A percentile compares a stretch with the other conserved stretches of the same genome.
These are phyloP conservation scores for Inonotus hispidus DNA, from an alignment of 1,284 basidiomycete species.

Conservation along the genomic window DNA sequence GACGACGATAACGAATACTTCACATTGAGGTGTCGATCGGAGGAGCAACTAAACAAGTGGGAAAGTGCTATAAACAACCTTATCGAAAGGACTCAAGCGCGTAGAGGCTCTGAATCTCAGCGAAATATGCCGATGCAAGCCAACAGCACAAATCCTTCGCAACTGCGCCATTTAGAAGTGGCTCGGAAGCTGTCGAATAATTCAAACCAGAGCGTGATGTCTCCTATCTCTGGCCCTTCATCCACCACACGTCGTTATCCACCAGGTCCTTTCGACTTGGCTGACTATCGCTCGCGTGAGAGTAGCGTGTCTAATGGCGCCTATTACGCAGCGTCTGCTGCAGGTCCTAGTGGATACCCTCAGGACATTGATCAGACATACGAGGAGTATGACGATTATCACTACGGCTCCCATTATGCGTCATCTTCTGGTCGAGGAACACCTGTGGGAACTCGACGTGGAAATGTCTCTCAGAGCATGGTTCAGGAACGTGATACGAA, in stretches of 20 bases:
- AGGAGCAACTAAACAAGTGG: slow-evolving; percentile 94
- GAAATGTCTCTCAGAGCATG: slow-evolving; percentile 52
- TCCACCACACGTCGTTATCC: slow-evolving; percentile 34
- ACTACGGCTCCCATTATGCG: slow-evolving; percentile 41
- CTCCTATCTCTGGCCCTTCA: slow-evolving; percentile 30
- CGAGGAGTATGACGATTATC: slow-evolving; percentile 72
- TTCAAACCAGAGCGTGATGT: slow-evolving; percentile 15
- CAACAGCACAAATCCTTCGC: slow-evolving; percentile 43
- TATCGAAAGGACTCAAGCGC: slow-evolving; percentile 65
- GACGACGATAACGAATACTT: slow-evolving; percentile 93
- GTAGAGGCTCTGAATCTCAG: slow-evolving; percentile 49
- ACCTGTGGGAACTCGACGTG: slow-evolving; percentile 49
- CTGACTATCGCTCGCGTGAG: slow-evolving; percentile 30
- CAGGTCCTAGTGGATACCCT: slow-evolving; percentile 54
- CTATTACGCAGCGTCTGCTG: slow-evolving; percentile 24
- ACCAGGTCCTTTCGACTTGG: slow-evolving; percentile 35
- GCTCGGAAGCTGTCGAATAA: slow-evolving; percentile 15
- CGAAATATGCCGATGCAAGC: slow-evolving; percentile 40
- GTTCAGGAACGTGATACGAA: slow-evolving; percentile 46
- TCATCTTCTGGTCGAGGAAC: slow-evolving; percentile 58
- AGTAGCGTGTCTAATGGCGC: slow-evolving; percentile 26
- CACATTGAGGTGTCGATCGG: slow-evolving; percentile 86
- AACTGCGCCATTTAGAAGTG: slow-evolving; percentile 22
- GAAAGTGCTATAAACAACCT: slow-evolving; percentile 84
- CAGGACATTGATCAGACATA: slow-evolving; percentile 60